Base-by-base conservation (phyloP, 164 flowering plant species). In the Nymphaea colorata region DNA sequence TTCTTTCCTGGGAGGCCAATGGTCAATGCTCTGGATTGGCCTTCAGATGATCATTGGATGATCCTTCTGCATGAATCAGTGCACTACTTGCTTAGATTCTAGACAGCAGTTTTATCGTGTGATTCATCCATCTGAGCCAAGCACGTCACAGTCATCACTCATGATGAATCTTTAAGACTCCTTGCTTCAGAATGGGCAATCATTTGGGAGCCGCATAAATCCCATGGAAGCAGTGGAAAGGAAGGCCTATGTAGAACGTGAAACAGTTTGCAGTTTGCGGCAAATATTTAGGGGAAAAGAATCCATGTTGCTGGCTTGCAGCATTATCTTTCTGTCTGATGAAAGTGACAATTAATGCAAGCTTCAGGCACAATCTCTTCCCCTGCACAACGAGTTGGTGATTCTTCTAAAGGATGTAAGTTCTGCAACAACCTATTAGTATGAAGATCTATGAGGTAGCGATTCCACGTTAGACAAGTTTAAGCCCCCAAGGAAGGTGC, bases 311-410 rank as follows among this genome's bases (percentile, higher is more conserved):
- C n/a, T n/a, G n/a, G 79, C 78, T 5, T 69, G 80, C 17, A 75
- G 82, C 69, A 78, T 82, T 62, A 78, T 82, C 11, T 71, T 82
- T 45, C 72, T 82, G 66, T 78, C 81, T 4, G 85, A 82, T 72
- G 85, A 83, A 3, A 67, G 62, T 41, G 84, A 81, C 61, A 81
- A 72, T n/a, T n/a, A n/a, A n/a, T n/a, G n/a, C n/a, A n/a, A n/a
- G n/a, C n/a, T 67, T 64, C 42, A 2, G 68, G 66, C 44, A 42
- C 64, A 43, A 67, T 81, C 3, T 17, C 53, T 4, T 43, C 55
- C 36, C 53, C 71, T 5, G 75, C 71, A n/a, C 69, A 44, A 14
- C 62, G 41, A n/a, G 84, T 41, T 61, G 42, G 7, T 62, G 47
- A 11, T 80, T 64, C 8, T 65, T 0, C 65, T 69, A 47, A 80